phyloP scores from a whole-genome alignment of 2,329 filamentous ascomycete genomes.

The Fusarium setosum region DNA sequence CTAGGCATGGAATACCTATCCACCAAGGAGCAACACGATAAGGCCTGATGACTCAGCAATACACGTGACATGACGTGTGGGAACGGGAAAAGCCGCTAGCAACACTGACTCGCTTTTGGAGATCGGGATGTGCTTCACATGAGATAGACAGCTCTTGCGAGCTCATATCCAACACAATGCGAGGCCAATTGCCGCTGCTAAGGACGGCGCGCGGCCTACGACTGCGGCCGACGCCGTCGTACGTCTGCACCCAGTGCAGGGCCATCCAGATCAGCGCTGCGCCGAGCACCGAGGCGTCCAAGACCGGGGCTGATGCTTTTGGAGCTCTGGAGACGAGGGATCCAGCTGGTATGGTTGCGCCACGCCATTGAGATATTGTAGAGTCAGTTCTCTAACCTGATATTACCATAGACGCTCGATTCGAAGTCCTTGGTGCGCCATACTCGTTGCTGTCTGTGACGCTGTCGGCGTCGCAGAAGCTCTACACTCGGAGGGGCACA shows the following conservation, averaged over 20 bases:
- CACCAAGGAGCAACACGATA: no score
- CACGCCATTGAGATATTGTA: not conserved
- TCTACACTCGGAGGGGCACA: constrained; percentile 93
- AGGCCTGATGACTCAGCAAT: no score
- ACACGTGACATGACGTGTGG: constrained; percentile 44
- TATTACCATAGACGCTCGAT: constrained; percentile 82
- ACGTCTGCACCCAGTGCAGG: constrained; percentile 67
- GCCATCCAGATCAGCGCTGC: constrained; percentile 72
- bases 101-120: constrained; percentile 33
- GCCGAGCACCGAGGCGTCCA: constrained; percentile 66
- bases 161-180: constrained; percentile 51
- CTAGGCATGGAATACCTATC: no score
- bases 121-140: constrained; percentile 16
- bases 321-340: constrained; percentile 61
- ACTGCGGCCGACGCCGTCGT: constrained; percentile 45
- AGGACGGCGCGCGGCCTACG: constrained; percentile 49
- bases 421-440: constrained; percentile 91
- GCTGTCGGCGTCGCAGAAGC: constrained; percentile 90
- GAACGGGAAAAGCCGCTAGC: constrained; percentile 48
- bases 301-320: constrained; percentile 65
- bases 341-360: constrained; percentile 58
- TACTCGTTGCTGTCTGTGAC: constrained; percentile 95
- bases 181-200: constrained; percentile 54
- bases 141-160: constrained; percentile 30
- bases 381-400: constrained; percentile 21